These are phyloP conservation scores for Suhomyces wounanorum DNA, from an alignment of 1,139 yeast species.

Conservation along the genomic window DNA sequence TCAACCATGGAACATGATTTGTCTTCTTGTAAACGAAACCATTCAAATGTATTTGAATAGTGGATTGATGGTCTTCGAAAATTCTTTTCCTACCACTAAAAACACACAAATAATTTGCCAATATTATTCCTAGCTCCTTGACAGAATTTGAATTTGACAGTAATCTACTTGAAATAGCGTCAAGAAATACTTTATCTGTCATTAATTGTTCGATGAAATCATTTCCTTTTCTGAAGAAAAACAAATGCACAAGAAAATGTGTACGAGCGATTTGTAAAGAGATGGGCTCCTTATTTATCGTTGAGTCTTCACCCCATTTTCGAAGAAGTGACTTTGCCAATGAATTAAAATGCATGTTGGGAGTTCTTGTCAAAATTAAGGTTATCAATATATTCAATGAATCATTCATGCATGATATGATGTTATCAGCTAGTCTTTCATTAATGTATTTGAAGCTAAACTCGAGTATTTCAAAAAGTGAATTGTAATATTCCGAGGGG, in stretches of 20 bases:
- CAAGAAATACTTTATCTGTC: slow-evolving; percentile 33
- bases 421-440: slow-evolving; percentile 21
- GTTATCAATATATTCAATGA: slow-evolving; percentile 21
- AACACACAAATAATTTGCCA: slow-evolving; percentile 49
- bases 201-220: slow-evolving; percentile 23
- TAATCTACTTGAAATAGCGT: slow-evolving; percentile 48
- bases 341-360: slow-evolving; percentile 2
- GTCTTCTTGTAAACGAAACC: neutral
- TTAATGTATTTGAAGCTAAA: slow-evolving; percentile 15
- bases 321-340: slow-evolving; percentile 19
- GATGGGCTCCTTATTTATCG: slow-evolving; percentile 37
- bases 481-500: neutral
- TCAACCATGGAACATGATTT: slow-evolving; percentile 17
- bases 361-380: slow-evolving; percentile 13
- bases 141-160: slow-evolving; percentile 44
- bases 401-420: slow-evolving; percentile 17
- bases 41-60: neutral
- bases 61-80: slow-evolving; percentile 34
- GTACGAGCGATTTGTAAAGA: slow-evolving; percentile 38
- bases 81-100: slow-evolving; percentile 33
- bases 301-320: slow-evolving; percentile 34
- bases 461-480: slow-evolving; percentile 2
- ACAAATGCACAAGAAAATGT: slow-evolving; percentile 31
- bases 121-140: slow-evolving; percentile 44
- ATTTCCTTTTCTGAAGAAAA: slow-evolving; percentile 23